phyloP scores from a whole-genome alignment of 176 grass and related monocot species.

The Oryza punctata region DNA sequence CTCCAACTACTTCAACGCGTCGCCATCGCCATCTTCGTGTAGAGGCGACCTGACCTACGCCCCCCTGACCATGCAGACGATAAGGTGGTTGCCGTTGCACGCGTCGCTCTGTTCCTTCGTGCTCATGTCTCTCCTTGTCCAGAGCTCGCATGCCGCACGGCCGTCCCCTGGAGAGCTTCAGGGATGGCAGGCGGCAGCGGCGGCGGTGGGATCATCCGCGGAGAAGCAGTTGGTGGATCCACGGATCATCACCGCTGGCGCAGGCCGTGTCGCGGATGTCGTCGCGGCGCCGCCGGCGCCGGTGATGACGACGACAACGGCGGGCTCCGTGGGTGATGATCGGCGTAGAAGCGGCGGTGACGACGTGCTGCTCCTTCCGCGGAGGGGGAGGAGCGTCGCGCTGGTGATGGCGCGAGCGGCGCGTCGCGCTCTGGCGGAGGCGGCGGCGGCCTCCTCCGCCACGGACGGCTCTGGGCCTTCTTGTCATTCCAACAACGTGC shows the following conservation, averaged over 20 bases:
- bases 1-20: background rate
- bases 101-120: background rate
- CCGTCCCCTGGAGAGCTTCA: background rate
- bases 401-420: background rate
- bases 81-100: no score
- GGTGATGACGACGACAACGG: background rate
- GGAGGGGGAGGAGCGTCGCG: background rate
- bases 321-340: background rate
- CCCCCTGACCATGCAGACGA: background rate
- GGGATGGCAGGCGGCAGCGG: no score
- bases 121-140: background rate
- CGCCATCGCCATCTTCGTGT: no score
- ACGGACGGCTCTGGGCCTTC: background rate
- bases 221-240: background rate
- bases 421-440: background rate
- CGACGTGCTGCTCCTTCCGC: no score
- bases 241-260: background rate
- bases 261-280: background rate
- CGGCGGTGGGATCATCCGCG: background rate
- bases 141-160: background rate
- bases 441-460: background rate
- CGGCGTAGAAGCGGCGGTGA: background rate
- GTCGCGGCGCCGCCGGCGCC: background rate
- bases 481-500: background rate
- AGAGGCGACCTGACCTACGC: no score